Evolutionary conservation across 495 filamentous ascomycete species (phyloP), one percentile per base, ranked within the genome.

Genomic region (Elaphomyces granulatus): DNA sequence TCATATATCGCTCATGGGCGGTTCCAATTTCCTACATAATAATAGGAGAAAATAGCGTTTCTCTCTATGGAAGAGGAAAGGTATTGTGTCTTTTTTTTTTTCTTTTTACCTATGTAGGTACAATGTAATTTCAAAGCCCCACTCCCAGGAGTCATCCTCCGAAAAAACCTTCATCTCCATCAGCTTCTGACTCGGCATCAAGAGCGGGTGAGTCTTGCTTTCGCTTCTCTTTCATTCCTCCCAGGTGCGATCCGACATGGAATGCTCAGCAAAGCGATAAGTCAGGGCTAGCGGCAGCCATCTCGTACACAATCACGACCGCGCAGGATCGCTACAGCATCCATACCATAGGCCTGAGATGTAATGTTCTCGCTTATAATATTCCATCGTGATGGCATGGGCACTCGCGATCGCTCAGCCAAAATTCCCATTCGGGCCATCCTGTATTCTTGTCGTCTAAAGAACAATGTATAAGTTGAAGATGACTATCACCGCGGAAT

Each of bases 371-470:
- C 39, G 39, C 28, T 41, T 41, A 20, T 41, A 41, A 15, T 41
- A 41, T 18, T 41, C 31, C 7, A 32, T 41, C 28, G 15, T 34
- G 18, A 32, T 32, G n/a, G 39, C n/a, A n/a, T n/a, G n/a, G n/a
- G n/a, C n/a, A n/a, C n/a, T n/a, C n/a, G 35, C 9, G 39, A 15
- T 34, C 39, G 33, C 19, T 41, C 39, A n/a, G 30, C 31, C 9
- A 32, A 41, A 16, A 32, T 41, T 8, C 39, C 39, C 39, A 41
- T 41, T 41, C 39, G n/a, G n/a, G n/a, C n/a, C 39, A 20, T 41
- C 33, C 15, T 41, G 39, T n/a, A 34, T 41, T 34, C 35, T 32
- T 41, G 17, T 14, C 20, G 4, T 6, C 33, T 12, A 15, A 15
- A 35, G 14, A 1, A 20, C 1, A 8, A 37, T 1, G 26, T 3